phyloP scores from a whole-genome alignment of 257 asterid species.

The Cruciata laevipes region DNA sequence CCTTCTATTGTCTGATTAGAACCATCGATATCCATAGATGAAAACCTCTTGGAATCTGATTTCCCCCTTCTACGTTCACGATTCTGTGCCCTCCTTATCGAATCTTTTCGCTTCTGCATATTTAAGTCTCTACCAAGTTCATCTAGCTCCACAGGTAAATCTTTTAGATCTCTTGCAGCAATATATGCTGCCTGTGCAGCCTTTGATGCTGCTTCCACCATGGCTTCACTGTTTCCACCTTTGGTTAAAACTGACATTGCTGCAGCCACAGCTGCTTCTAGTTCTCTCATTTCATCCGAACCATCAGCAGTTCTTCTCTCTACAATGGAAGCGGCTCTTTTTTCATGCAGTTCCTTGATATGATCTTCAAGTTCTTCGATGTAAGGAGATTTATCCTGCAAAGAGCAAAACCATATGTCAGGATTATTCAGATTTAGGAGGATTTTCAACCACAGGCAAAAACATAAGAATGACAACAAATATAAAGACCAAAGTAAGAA shows the following conservation, averaged over 20 bases:
- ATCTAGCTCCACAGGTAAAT: slow-evolving; percentile 70
- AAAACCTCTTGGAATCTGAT: slow-evolving; percentile 62
- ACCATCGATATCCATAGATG: slow-evolving; percentile 39
- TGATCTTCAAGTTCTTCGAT: slow-evolving; percentile 95
- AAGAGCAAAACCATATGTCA: slow-evolving; percentile 9
- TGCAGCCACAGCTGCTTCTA: slow-evolving; percentile 64
- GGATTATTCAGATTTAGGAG: not conserved
- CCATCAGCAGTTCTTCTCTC: slow-evolving; percentile 84
- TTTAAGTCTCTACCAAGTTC: slow-evolving; percentile 82
- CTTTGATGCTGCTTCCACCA: slow-evolving; percentile 53
- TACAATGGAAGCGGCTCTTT: slow-evolving; percentile 64
- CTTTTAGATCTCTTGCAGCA: slow-evolving; percentile 48
- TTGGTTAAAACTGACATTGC: slow-evolving; percentile 59
- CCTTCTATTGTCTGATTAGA: slow-evolving; percentile 69
- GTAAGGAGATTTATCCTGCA: slow-evolving; percentile 88
- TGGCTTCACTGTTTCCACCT: slow-evolving; percentile 44
- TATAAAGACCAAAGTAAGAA: not conserved
- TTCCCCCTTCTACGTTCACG: slow-evolving; percentile 58
- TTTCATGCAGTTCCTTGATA: slow-evolving; percentile 78
- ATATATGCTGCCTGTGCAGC: slow-evolving; percentile 60
- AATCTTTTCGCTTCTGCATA: slow-evolving; percentile 74
- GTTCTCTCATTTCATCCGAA: slow-evolving; percentile 71
- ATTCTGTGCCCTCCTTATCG: slow-evolving; percentile 61
- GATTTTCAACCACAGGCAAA: not conserved
- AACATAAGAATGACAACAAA: not conserved